Base-by-base conservation (phyloP, 345 rosid genomes). In the Salix viminalis region DNA sequence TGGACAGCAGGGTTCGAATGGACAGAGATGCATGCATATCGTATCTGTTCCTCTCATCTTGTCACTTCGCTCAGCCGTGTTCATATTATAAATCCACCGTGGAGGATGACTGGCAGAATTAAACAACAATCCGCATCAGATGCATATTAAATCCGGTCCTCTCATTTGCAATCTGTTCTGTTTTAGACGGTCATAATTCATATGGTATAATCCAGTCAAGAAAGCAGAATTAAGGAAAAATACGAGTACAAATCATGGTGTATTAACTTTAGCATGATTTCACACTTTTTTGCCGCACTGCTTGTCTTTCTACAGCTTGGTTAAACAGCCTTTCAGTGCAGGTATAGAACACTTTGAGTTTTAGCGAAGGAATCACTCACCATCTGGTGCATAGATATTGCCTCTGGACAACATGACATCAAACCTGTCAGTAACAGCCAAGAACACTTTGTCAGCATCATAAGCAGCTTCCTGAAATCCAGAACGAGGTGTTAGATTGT, bases 391-490 rank as follows among this genome's bases (percentile, higher is more conserved):
- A 67, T 88, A 82, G 73, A 75, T 73, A 56, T 91, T 89, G 75
- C 91, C 88, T 76, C 83, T 86, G 8, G 90, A 86, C 92, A 88
- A 83, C 93, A 88, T 91, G 44, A 89, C 91, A 77, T 89, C 81
- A 52, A 91, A 91, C 73, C 89, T 89, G 70, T 91, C 90, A 54
- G 85, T 91, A 70, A 93, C 96, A 82, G 93, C 96, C 79, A 91
- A 75, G 86, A 88, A 91, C 77, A 89, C 83, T 76, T 87, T 88
- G 84, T 91, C 96, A 61, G 96, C 96, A 50, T 91, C 93, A 77
- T 74, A 79, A 64, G 93, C 90, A 50, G 90, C 89, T 75, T 87
- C 91, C 95, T 89, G 87, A 81, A 78, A 87, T 72, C 62, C 46
- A 76, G 9, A 69, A 62, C 65, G 44, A 23, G 5, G n/a, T 44